These are phyloP conservation scores for Vitellaria paradoxa DNA, from an alignment of 179 eudicot species.

Conservation along the genomic window DNA sequence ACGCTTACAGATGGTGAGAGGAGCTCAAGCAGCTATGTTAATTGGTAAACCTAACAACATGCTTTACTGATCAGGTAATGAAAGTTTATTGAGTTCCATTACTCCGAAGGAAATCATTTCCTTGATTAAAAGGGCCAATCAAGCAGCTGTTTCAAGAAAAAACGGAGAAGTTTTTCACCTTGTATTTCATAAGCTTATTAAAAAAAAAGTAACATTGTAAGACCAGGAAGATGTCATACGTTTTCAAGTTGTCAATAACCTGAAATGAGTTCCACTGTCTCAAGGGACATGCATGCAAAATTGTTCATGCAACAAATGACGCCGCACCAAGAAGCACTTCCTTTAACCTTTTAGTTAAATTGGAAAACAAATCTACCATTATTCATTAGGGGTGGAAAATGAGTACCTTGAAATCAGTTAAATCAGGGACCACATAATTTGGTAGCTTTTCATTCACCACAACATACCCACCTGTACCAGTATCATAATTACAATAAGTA, in stretches of 20 bases:
- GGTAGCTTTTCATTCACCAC: conserved; percentile 31
- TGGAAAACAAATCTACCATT: neutral
- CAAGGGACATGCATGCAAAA: too few species aligned
- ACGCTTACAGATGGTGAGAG: too few species aligned
- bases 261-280: too few species aligned
- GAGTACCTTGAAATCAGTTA: conserved; percentile 35
- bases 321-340: neutral
- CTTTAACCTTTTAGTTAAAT: neutral
- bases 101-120: neutral
- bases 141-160: neutral
- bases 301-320: neutral
- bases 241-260: too few species aligned
- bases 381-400: neutral
- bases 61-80: neutral
- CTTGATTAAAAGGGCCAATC: neutral
- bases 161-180: neutral
- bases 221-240: too few species aligned
- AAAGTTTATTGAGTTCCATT: neutral
- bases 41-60: neutral
- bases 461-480: conserved; percentile 39
- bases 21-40: neutral
- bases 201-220: too few species aligned
- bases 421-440: conserved; percentile 43
- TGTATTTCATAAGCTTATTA: too few species aligned
- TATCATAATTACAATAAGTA: neutral